Evolutionary conservation across 106 monocot genomes (phyloP).

Genomic region (Allium cepa): DNA sequence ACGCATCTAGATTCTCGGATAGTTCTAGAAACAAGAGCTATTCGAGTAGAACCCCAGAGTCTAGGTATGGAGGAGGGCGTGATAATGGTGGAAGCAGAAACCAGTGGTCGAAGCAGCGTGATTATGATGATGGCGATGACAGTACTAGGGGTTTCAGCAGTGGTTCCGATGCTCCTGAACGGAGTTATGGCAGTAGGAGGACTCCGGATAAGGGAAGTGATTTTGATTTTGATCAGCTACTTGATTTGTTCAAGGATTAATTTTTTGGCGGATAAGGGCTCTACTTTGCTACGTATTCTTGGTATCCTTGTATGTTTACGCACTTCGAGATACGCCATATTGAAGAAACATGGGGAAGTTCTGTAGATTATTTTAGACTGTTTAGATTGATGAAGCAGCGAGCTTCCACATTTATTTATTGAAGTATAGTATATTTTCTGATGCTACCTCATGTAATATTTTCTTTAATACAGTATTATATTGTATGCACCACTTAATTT

Average conservation of each 20-base stretch:
- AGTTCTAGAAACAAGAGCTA: conserved; percentile 12
- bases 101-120: conserved; percentile 4
- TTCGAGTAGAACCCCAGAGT: neutral
- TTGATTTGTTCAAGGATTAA: conserved; percentile 24
- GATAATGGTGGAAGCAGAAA: conserved; percentile 8
- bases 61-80: neutral
- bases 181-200: neutral
- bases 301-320: too few species aligned
- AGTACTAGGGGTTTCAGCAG: neutral
- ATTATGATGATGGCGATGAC: neutral
- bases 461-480: too few species aligned
- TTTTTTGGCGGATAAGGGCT: too few species aligned
- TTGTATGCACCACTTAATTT: too few species aligned
- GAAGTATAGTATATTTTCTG: too few species aligned
- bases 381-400: too few species aligned
- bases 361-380: too few species aligned
- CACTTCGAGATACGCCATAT: too few species aligned
- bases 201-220: conserved; percentile 1
- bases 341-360: too few species aligned
- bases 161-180: neutral
- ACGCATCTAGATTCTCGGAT: neutral
- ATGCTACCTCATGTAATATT: too few species aligned
- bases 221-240: conserved; percentile 16
- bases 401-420: too few species aligned
- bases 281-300: too few species aligned